A percentile compares a stretch with the other conserved stretches of the same genome.
Evolutionary conservation across 140 eudicot genomes (phyloP).

Genomic region (Bidens hawaiensis): DNA sequence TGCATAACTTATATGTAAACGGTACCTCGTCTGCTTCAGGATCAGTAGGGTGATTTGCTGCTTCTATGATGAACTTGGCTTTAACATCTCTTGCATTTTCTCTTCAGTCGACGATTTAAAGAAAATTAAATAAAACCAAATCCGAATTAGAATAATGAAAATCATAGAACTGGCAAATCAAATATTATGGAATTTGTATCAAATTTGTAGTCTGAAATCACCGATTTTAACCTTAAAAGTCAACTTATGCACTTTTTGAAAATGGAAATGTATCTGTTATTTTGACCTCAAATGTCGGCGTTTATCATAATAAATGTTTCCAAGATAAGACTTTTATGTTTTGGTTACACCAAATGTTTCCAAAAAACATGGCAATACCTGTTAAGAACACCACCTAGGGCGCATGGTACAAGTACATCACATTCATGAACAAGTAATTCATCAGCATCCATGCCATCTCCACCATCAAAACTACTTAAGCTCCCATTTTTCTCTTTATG

Average conservation of each 20-base stretch:
- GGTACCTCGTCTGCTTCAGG: constrained; percentile 90
- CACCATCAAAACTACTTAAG: constrained; percentile 54
- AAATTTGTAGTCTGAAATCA: neutral
- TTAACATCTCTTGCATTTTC: constrained; percentile 62
- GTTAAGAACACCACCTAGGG: constrained; percentile 77
- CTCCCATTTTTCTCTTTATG: constrained; percentile 49
- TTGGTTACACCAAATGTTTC: too few species aligned
- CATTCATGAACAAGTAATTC: constrained; percentile 69
- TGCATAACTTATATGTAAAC: neutral
- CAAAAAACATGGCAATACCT: constrained; percentile 59
- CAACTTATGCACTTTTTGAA: too few species aligned
- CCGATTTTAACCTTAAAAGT: neutral
- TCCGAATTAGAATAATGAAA: neutral
- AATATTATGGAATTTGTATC: neutral
- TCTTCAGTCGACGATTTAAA: constrained; percentile 29
- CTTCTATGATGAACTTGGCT: constrained; percentile 77
- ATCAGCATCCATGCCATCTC: constrained; percentile 57
- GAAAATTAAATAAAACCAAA: neutral
- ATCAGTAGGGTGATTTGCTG: constrained; percentile 83
- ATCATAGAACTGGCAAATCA: neutral
- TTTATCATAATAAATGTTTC: too few species aligned
- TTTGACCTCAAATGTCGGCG: too few species aligned
- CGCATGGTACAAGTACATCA: constrained; percentile 85
- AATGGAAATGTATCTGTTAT: too few species aligned
- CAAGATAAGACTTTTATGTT: too few species aligned